These are phyloP conservation scores for Zoysia pacifica DNA, from an alignment of 176 grass and related monocot genomes.

Conservation along the genomic window DNA sequence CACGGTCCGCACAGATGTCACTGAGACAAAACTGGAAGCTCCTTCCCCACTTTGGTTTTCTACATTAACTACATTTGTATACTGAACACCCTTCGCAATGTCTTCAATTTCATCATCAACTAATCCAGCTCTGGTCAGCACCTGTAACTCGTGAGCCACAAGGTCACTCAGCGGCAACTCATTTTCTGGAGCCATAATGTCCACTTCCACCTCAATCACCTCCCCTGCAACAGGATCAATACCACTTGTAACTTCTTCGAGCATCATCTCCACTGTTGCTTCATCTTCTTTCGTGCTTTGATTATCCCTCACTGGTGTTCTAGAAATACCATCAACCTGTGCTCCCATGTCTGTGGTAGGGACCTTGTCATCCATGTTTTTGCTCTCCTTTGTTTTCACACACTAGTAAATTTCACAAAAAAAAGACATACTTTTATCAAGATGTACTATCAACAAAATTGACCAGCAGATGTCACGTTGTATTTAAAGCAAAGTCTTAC, in stretches of 20 bases:
- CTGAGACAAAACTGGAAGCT: conserved; percentile 9
- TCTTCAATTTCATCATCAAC: not conserved
- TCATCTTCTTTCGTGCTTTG: not conserved
- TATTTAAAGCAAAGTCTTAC: not conserved
- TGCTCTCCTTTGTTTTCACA: not conserved
- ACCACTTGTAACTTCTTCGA: not conserved
- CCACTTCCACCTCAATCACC: not conserved
- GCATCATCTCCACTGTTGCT: not conserved
- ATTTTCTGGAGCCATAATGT: conserved; percentile 5
- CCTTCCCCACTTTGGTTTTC: not conserved
- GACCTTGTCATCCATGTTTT: not conserved
- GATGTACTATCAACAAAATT: not conserved
- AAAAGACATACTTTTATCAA: not conserved
- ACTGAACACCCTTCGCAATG: not conserved
- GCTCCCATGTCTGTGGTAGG: not conserved
- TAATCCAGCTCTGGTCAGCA: not conserved
- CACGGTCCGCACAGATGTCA: not conserved
- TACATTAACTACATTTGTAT: not conserved
- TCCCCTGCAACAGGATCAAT: not conserved
- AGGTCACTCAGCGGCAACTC: conserved; percentile 14
- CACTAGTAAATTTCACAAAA: conserved; percentile 9
- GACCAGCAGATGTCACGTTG: not conserved
- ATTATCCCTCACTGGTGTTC: not conserved
- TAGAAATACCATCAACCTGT: not conserved
- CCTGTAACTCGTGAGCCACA: conserved; percentile 1